These are phyloP conservation scores for Panicum virgatum DNA, from an alignment of 202 grass and related monocot genomes.

Conservation along the genomic window DNA sequence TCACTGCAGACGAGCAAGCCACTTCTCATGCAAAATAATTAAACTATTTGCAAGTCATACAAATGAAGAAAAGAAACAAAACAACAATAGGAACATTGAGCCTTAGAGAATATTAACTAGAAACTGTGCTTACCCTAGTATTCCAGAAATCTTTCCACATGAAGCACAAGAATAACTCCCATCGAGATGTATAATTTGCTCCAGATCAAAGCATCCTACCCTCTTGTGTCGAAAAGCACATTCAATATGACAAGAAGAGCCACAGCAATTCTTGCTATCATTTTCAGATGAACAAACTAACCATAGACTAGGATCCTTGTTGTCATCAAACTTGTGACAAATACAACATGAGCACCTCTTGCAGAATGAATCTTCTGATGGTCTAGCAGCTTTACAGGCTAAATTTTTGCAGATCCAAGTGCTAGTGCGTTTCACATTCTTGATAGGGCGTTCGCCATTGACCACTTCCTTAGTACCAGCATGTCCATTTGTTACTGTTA, in stretches of 20 bases:
- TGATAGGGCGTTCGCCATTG: slow-evolving; percentile 40
- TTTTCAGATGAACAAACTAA: slow-evolving; percentile 89
- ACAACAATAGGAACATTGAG: neutral
- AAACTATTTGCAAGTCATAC: neutral
- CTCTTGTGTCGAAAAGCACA: slow-evolving; percentile 74
- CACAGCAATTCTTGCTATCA: slow-evolving; percentile 76
- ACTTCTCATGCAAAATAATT: neutral
- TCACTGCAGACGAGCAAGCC: neutral
- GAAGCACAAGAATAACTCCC: slow-evolving; percentile 93
- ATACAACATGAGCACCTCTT: slow-evolving; percentile 99
- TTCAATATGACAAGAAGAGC: slow-evolving; percentile 96
- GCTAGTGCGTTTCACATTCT: slow-evolving; percentile 40
- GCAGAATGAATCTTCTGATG: slow-evolving; percentile 83
- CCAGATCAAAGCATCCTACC: slow-evolving; percentile 77
- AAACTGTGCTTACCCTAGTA: slow-evolving; percentile 70
- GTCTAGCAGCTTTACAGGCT: slow-evolving; percentile 86
- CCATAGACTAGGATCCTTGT: slow-evolving; percentile 98
- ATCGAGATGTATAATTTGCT: slow-evolving; percentile 78
- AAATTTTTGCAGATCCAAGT: slow-evolving; percentile 98
- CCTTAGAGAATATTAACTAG: neutral
- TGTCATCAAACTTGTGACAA: slow-evolving; percentile 98
- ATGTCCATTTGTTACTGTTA: slow-evolving; percentile 38
- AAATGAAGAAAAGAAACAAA: slow-evolving; percentile 19
- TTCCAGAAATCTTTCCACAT: slow-evolving; percentile 92
- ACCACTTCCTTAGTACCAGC: slow-evolving; percentile 45